Conservation (phyloP, 179 eudicot species). For the Nepenthes alata region DNA sequence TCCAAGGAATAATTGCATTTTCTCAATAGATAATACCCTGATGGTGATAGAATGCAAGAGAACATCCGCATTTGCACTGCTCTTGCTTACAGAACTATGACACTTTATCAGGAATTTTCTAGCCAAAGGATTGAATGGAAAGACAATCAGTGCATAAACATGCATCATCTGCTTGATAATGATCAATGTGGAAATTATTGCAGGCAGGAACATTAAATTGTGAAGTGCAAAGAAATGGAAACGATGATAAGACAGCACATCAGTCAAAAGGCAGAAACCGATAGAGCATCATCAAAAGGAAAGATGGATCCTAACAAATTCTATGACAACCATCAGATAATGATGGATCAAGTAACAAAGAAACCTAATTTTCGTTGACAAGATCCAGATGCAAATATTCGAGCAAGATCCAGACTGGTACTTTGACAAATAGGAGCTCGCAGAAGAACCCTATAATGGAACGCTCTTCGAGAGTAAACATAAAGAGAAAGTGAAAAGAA, state of each 20-base stretch:
- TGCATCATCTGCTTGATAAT: background rate
- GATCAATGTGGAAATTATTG: constrained; percentile 13
- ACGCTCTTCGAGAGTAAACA: constrained; percentile 21
- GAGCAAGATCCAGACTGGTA: constrained; percentile 22
- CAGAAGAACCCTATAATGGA: constrained; percentile 20
- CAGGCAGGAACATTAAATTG: constrained; percentile 16
- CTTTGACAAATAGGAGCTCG: constrained; percentile 17
- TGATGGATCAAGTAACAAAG: constrained; percentile 22
- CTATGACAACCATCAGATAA: constrained; percentile 33
- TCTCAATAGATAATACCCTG: no score
- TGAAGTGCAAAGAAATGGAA: constrained; percentile 9
- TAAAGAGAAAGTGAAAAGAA: constrained; percentile 22
- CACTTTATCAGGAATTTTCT: no score
- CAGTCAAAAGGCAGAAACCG: constrained; percentile 27
- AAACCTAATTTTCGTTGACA: constrained; percentile 25
- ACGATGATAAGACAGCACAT: constrained; percentile 20
- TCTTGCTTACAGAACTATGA: no score
- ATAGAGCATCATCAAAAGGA: constrained; percentile 22
- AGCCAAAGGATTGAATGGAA: constrained; percentile 10
- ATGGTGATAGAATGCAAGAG: no score
- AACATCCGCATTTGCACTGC: no score
- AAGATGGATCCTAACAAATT: constrained; percentile 39
- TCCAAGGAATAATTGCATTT: no score
- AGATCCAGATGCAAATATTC: constrained; percentile 19
- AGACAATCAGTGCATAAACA: background rate